Evolutionary conservation across 148 eudicot genomes (phyloP).

Genomic region (Cornus kousa): DNA sequence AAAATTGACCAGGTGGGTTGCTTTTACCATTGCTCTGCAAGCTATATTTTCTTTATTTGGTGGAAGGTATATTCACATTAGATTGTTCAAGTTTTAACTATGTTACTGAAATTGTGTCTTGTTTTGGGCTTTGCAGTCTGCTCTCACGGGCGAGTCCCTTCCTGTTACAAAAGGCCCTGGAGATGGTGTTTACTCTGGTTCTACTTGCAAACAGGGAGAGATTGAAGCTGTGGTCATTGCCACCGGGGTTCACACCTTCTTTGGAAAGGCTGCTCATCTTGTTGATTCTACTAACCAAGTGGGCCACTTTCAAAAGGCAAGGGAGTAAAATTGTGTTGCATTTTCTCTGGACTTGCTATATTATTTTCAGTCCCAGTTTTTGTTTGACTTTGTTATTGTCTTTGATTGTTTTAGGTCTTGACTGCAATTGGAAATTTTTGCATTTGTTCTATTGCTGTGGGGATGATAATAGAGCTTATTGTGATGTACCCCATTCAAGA

Average conservation of each 20-base stretch:
- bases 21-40: neutral
- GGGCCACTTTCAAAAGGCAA: conserved; percentile 95
- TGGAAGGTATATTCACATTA: neutral
- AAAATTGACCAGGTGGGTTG: conserved; percentile 87
- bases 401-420: conserved; percentile 56
- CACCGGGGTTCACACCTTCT: conserved; percentile 97
- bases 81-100: neutral
- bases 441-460: conserved; percentile 94
- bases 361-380: neutral
- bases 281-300: conserved; percentile 95
- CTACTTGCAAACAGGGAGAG: conserved; percentile 98
- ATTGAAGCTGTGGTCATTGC: conserved; percentile 96
- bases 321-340: conserved; percentile 3
- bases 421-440: conserved; percentile 98
- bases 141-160: conserved; percentile 94
- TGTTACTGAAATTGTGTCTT: conserved; percentile 16
- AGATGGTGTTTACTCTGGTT: conserved; percentile 96
- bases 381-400: conserved; percentile 1
- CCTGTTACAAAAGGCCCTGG: conserved; percentile 99
- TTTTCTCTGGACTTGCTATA: neutral
- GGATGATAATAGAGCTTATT: conserved; percentile 87
- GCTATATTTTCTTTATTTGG: neutral
- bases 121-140: conserved; percentile 58
- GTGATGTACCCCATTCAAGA: conserved; percentile 98
- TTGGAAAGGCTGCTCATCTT: conserved; percentile 98